Percentiles rank a stretch among this genome's conserved stretches.
These are phyloP conservation scores for Neoascochyta sp. DNA, from an alignment of 2,329 filamentous ascomycete species.

Conservation along the genomic window DNA sequence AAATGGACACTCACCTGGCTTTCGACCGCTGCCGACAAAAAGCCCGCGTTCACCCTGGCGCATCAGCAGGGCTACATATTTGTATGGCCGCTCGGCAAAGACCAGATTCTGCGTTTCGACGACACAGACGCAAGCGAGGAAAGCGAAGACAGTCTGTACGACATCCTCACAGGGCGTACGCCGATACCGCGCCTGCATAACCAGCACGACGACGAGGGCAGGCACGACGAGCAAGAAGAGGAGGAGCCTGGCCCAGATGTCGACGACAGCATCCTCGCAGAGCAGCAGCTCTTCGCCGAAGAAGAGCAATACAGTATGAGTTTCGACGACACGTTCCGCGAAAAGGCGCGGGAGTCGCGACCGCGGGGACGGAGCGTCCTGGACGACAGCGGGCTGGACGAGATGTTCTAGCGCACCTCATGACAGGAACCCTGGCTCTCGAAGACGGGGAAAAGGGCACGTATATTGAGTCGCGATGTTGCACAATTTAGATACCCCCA, in stretches of 20 bases:
- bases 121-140: constrained; percentile 32
- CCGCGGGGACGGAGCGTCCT: constrained; percentile 17
- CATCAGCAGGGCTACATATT: constrained; percentile 40
- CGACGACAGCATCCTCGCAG: constrained; percentile 7
- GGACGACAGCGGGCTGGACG: constrained; percentile 34
- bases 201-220: constrained; percentile 5
- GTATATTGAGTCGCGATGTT: too few species aligned
- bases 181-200: constrained; percentile 34
- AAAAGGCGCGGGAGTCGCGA: constrained; percentile 3
- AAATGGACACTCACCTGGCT: constrained; percentile 31
- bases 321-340: constrained; percentile 46
- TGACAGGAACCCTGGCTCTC: too few species aligned
- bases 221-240: too few species aligned
- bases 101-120: constrained; percentile 31
- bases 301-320: constrained; percentile 13
- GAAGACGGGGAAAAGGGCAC: too few species aligned
- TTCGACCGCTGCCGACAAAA: constrained; percentile 22
- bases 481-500: too few species aligned
- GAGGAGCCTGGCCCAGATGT: constrained; percentile 5
- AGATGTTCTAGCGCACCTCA: constrained; percentile 34
- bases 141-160: constrained; percentile 48
- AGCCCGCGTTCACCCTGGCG: constrained; percentile 34
- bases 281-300: constrained; percentile 7
- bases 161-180: constrained; percentile 47
- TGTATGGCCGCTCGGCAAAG: constrained; percentile 42